A percentile compares a stretch with the other conserved stretches of the same genome.
Conservation (phyloP, 345 rosid species). For the Erysimum cheiranthoides region DNA sequence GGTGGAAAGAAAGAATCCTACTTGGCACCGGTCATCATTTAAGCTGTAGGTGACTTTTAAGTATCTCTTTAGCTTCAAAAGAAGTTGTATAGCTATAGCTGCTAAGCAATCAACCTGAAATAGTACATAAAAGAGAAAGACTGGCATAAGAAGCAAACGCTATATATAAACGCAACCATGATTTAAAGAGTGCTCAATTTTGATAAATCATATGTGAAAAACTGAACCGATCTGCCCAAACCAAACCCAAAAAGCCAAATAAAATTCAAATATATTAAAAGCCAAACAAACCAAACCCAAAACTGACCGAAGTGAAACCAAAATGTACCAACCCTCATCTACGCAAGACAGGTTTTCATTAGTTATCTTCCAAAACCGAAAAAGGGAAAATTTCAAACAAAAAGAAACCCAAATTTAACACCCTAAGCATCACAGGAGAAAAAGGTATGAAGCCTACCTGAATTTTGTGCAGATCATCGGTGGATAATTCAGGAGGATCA, state of each 20-base stretch:
- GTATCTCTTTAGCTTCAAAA: slow-evolving; percentile 90
- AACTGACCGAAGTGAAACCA: background rate
- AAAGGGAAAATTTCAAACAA: background rate
- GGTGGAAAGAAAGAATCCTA: slow-evolving; percentile 35
- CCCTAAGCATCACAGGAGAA: slow-evolving; percentile 9
- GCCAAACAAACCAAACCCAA: background rate
- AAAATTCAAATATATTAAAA: background rate
- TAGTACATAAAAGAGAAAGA: slow-evolving; percentile 22
- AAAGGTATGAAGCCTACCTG: slow-evolving; percentile 57
- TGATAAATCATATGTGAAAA: background rate
- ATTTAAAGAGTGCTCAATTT: slow-evolving; percentile 14
- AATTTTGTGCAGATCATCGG: slow-evolving; percentile 73
- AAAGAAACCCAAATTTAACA: background rate
- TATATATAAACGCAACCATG: slow-evolving; percentile 11
- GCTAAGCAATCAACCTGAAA: slow-evolving; percentile 75
- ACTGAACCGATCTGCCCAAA: background rate
- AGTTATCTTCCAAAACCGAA: slow-evolving; percentile 15
- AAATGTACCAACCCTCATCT: slow-evolving; percentile 3
- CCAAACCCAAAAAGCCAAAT: background rate
- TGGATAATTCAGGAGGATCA: slow-evolving; percentile 57
- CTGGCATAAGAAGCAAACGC: slow-evolving; percentile 25
- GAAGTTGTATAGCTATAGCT: slow-evolving; percentile 87
- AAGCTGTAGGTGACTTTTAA: slow-evolving; percentile 85
- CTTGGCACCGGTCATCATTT: slow-evolving; percentile 96
- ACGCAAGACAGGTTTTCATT: slow-evolving; percentile 8